These are phyloP conservation scores for Neurospora sp. DNA, from an alignment of 495 filamentous ascomycete species.

Conservation along the genomic window DNA sequence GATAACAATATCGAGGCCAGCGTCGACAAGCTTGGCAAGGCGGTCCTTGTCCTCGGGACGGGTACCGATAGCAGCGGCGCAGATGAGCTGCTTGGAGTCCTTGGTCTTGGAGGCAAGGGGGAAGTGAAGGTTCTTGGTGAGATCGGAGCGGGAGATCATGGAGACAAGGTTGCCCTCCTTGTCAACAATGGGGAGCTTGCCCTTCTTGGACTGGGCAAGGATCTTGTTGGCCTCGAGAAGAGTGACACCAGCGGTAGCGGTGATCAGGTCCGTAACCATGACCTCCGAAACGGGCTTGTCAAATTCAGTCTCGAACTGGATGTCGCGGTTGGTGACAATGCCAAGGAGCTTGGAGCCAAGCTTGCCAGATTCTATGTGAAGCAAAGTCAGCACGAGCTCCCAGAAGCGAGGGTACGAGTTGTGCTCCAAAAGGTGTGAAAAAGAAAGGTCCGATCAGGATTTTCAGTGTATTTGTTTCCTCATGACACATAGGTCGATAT, in stretches of 20 bases:
- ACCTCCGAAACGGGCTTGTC: slow-evolving; percentile 70
- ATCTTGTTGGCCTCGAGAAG: slow-evolving; percentile 86
- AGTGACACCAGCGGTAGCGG: slow-evolving; percentile 74
- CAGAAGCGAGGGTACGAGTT: slow-evolving; percentile 5
- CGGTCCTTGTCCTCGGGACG: slow-evolving; percentile 82
- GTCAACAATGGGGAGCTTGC: slow-evolving; percentile 96
- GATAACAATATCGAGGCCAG: slow-evolving; percentile 90
- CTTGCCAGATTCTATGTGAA: slow-evolving; percentile 67
- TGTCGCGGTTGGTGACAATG: slow-evolving; percentile 95
- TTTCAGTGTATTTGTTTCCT: slow-evolving; percentile 49
- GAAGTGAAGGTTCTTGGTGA: slow-evolving; percentile 98
- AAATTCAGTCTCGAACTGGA: slow-evolving; percentile 79
- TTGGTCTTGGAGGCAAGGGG: slow-evolving; percentile 94
- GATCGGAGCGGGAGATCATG: slow-evolving; percentile 89
- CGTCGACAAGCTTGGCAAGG: slow-evolving; percentile 81
- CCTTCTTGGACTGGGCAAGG: slow-evolving; percentile 92
- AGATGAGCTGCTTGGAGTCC: slow-evolving; percentile 94
- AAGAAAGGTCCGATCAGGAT: slow-evolving; percentile 30
- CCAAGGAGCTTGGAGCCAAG: slow-evolving; percentile 91
- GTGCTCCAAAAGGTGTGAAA: slow-evolving; percentile 21
- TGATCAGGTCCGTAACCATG: slow-evolving; percentile 94
- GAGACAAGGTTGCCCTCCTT: slow-evolving; percentile 76
- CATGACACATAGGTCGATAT: slow-evolving; percentile 79
- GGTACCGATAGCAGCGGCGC: slow-evolving; percentile 90
- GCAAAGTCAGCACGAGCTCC: slow-evolving; percentile 20